Evolutionary conservation across 345 rosid species (phyloP), one percentile per base, ranked within the genome.

Genomic region (Murraya koenigii): DNA sequence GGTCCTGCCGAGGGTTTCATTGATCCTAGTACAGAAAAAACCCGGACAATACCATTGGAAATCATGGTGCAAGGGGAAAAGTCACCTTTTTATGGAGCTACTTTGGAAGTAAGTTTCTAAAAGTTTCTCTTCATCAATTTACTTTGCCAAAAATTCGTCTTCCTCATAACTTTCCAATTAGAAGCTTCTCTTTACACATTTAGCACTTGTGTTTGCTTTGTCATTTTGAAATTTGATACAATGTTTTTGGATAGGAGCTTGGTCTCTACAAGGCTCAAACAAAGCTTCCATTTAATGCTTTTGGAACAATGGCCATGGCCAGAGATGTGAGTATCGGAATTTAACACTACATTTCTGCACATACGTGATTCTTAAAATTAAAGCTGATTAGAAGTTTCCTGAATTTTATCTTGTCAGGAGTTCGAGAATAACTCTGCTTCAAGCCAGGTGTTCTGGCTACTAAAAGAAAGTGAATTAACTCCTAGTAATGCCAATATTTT

Each of bases 271-370:
- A 94, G 90, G 97, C 99, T 81, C 99, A 96, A 79, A 95, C 97
- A 4, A 88, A 75, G 90, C 94, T 96, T 81, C 99, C 99, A 72
- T 96, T 96, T 84, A 96, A 94, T 79, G 99, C 99, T 55, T 96
- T 96, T 74, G 99, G 99, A 81, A 94, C 99, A 26, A 94, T 96
- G 99, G 97, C 98, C 41, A 96, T 96, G 99, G 99, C 99, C 61
- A 90, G 99, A 87, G 99, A 94, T 64, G 99, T 96, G 82, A 87
- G 97, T 78, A 75, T 54, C 61, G 17, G 26, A 75, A 58, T 66
- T 30, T 66, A 36, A 65, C 25, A 20, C 23, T 56, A 23, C 32
- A 36, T 26, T 80, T 47, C 19, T 62, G 1, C 60, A 49, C 3
- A 8, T 22, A 14, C 28, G 6, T 13, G 32, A 10, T 65, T 75